A percentile compares a stretch with the other conserved stretches of the same genome.
Conservation (phyloP, 345 rosid genomes). For the Pistacia integerrima region DNA sequence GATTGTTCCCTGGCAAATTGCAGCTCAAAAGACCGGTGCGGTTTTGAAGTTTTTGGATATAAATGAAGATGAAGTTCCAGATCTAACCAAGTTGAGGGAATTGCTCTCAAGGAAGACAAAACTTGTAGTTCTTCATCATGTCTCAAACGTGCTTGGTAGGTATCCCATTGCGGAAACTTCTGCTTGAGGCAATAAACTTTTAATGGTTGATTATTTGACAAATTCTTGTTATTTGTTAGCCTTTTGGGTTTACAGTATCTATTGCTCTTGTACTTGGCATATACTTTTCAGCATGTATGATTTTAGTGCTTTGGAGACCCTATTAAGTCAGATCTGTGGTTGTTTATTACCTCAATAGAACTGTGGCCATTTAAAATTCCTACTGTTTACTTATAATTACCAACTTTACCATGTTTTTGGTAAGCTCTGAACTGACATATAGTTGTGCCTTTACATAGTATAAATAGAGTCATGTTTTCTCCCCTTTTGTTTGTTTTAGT, state of each 20-base stretch:
- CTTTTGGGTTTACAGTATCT: neutral
- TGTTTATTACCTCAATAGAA: neutral
- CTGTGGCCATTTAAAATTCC: neutral
- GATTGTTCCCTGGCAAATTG: conserved; percentile 97
- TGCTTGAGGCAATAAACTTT: neutral
- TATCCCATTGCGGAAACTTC: neutral
- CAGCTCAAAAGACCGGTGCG: conserved; percentile 79
- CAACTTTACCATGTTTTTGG: neutral
- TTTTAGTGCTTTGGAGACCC: neutral
- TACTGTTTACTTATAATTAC: neutral
- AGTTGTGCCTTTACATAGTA: no score
- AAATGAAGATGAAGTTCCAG: conserved; percentile 68
- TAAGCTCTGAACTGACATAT: no score
- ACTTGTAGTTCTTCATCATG: conserved; percentile 83
- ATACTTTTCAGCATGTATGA: neutral
- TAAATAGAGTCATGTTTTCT: no score
- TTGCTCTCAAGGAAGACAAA: conserved; percentile 70
- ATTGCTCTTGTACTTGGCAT: neutral
- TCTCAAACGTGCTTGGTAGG: conserved; percentile 86
- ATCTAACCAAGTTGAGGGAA: conserved; percentile 51
- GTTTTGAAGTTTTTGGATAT: conserved; percentile 62
- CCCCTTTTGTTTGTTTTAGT: no score
- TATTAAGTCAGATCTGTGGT: neutral
- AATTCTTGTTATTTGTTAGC: neutral
- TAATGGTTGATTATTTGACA: neutral